Base-by-base conservation (phyloP, 495 filamentous ascomycete species). In the Xylaria venustula region DNA sequence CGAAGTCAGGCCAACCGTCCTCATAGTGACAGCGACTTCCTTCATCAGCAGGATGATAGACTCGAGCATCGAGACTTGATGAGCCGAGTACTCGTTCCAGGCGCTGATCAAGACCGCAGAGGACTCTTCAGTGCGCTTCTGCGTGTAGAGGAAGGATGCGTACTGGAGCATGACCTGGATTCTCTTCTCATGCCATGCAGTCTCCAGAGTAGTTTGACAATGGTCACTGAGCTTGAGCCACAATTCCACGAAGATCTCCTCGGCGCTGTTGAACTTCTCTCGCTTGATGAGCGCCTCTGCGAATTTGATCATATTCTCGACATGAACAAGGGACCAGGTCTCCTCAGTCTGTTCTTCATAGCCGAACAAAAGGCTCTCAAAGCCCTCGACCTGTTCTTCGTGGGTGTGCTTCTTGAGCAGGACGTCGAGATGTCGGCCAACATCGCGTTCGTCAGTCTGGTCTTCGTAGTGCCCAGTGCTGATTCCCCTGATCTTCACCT, bases 241-340 rank as follows among this genome's bases (percentile, higher is more conserved):
- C 8, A 55, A n/a, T 23, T 55, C 53, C 7, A 55, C 53, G n/a
- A 17, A 55, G 11, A 55, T 55, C 26, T 55, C 53, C 40, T 55
- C 53, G 17, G 53, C 53, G 26, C 53, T 45, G 53, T 23, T 55
- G 40, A 45, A 55, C 32, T 32, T 28, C 1, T 25, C 53, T 40
- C 53, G 37, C 37, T 55, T 55, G 40, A 55, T 6, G 14, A 55
- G 40, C n/a, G 44, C 53, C 26, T 32, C 8, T 6, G 40, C 53
- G 26, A 55, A 55, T 15, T 45, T 55, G 9, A 55, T 55, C 53
- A 55, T 55, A 25, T 34, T 55, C 53, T 55, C 53, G 40, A 55
- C 53, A 11, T 55, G 53, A n/a, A 55, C 14, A 3, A 55, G 44
- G 1, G 53, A 28, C 53, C 53, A 55, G 34, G 53, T 28, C 40